Evolutionary conservation across 371 early-diverging fungal species (phyloP), one percentile per base, ranked within the genome.

Genomic region (Parasitella parasitica): DNA sequence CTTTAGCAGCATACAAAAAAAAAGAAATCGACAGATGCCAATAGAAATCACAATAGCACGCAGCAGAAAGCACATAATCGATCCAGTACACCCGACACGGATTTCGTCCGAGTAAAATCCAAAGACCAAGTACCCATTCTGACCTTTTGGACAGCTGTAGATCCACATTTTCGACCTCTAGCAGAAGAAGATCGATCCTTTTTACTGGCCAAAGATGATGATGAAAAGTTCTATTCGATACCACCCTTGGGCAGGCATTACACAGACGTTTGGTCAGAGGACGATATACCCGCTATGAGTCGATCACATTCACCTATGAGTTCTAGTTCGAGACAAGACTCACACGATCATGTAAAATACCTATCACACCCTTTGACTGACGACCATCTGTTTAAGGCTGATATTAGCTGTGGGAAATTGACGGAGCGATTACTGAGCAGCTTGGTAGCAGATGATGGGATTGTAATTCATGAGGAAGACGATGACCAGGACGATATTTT

Each of bases 101-200:
- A 77, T 30, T 74, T 78, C 68, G 75, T 76, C 13, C 67, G 78
- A 27, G 81, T 81, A 5, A 81, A 81, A 55, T 63, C 78, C 18
- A 81, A 81, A 43, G 81, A 91, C 64, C 95, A 94, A 73, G 86
- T 95, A 6, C 91, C 93, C 15, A 86, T 93, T 27, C 74, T 82
- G 24, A 86, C 87, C 2, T 96, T 93, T 67, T 94, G 92, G 92
- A 61, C 84, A 6, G 85, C 86, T 7, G 73, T 90, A 51, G 97
- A 96, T 16, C 91, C 92, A 61, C 93, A 90, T 65, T 93, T 94
- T 60, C 79, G 94, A 8, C 82, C 80, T n/a, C 73, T 95, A 28
- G 83, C 83, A n/a, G 94, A 95, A 61, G 91, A 92, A 6, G 97
- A 96, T 71, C 68, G 94, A 13, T 67, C 72, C 11, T 86, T 85